A percentile compares a stretch with the other conserved stretches of the same genome.
Conservation (phyloP, 176 grass and related monocot species). For the Phyllostachys edulis region DNA sequence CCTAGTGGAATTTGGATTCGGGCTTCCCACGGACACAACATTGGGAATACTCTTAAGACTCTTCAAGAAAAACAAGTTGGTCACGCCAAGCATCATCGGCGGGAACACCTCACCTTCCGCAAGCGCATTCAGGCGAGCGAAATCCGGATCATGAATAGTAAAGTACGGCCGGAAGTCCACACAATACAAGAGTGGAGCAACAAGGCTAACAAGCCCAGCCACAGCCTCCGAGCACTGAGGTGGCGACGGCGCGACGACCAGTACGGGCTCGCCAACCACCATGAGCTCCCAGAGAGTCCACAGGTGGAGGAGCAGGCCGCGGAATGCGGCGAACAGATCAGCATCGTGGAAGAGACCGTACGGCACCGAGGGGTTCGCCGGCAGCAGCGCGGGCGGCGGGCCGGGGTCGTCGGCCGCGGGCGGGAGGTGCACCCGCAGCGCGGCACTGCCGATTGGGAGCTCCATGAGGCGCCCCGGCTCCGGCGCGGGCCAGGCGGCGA, state of each 20-base stretch:
- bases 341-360: slow-evolving; percentile 88
- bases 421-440: slow-evolving; percentile 71
- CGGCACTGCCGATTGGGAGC: slow-evolving; percentile 80
- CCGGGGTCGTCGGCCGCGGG: slow-evolving; percentile 47
- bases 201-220: slow-evolving; percentile 81
- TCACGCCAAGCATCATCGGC: slow-evolving; percentile 78
- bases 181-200: slow-evolving; percentile 72
- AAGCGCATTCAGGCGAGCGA: slow-evolving; percentile 75
- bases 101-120: slow-evolving; percentile 73
- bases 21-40: slow-evolving; percentile 75
- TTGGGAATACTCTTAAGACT: slow-evolving; percentile 76
- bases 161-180: slow-evolving; percentile 92
- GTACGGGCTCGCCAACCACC: slow-evolving; percentile 68
- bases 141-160: slow-evolving; percentile 97
- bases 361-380: slow-evolving; percentile 60
- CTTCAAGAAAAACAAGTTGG: slow-evolving; percentile 96
- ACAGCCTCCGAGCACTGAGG: slow-evolving; percentile 93
- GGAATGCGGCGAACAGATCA: slow-evolving; percentile 82
- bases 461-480: slow-evolving; percentile 61
- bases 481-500: slow-evolving; percentile 77
- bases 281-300: slow-evolving; percentile 98
- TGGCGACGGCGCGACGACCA: slow-evolving; percentile 78
- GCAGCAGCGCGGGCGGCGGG: slow-evolving; percentile 45
- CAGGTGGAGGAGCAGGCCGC: slow-evolving; percentile 73
- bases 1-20: slow-evolving; percentile 67